Evolutionary conservation across 2,329 filamentous ascomycete genomes (phyloP).

Genomic region (Arthrobotrys megalospora): DNA sequence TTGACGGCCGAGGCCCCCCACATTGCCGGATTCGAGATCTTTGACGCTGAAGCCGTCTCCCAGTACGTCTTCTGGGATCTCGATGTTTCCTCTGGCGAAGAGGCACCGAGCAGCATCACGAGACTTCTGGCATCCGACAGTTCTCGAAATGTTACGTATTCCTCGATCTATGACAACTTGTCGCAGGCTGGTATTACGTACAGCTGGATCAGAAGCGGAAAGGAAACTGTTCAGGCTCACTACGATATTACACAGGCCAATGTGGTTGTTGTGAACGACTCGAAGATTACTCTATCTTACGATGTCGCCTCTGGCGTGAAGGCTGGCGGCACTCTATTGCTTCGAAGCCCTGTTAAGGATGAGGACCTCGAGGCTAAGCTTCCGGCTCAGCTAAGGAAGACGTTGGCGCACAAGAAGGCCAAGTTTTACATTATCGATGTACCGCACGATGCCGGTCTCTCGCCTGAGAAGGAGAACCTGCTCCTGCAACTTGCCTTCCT

Average conservation of each 20-base stretch:
- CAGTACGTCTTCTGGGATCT: constrained; percentile 95
- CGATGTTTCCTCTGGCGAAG: constrained; percentile 79
- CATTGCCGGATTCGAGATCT: constrained; percentile 68
- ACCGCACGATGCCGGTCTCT: constrained; percentile 76
- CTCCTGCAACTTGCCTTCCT: constrained; percentile 87
- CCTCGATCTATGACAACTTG: constrained; percentile 75
- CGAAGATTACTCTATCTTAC: constrained; percentile 84
- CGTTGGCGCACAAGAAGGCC: constrained; percentile 78
- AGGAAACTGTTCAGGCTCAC: constrained; percentile 85
- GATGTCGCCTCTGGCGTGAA: constrained; percentile 81
- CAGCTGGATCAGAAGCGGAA: constrained; percentile 82
- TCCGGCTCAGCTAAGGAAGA: constrained; percentile 78
- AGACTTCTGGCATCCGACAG: constrained; percentile 75
- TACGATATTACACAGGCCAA: constrained; percentile 86
- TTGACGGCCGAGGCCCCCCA: constrained; percentile 71
- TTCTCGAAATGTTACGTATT: constrained; percentile 75
- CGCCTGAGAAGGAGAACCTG: constrained; percentile 74
- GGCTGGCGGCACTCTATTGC: constrained; percentile 78
- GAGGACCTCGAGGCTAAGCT: constrained; percentile 93
- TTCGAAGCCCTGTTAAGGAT: constrained; percentile 84
- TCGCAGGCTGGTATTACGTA: constrained; percentile 83
- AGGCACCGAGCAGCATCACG: constrained; percentile 76
- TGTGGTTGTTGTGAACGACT: constrained; percentile 81
- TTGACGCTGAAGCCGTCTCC: constrained; percentile 51
- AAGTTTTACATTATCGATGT: constrained; percentile 83